phyloP scores from a whole-genome alignment of 2,329 filamentous ascomycete species.

The Arthrinium phaeospermum region DNA sequence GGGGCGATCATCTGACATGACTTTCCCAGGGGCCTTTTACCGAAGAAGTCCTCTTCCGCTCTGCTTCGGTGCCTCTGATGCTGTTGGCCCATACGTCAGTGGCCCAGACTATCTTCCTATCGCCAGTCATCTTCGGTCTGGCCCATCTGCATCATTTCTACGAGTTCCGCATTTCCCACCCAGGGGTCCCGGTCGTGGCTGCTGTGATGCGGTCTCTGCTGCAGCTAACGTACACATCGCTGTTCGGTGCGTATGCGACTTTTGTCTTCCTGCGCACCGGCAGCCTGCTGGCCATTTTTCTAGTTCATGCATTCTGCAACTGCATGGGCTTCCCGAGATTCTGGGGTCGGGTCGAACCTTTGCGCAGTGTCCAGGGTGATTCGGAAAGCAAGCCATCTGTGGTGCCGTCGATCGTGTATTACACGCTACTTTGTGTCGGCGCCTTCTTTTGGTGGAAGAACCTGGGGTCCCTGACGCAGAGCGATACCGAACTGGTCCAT shows the following conservation, averaged over 20 bases:
- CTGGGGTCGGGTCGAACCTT: conserved; percentile 75
- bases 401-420: conserved; percentile 81
- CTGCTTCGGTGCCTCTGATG: conserved; percentile 82
- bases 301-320: conserved; percentile 90
- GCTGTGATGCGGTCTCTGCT: conserved; percentile 76
- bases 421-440: conserved; percentile 75
- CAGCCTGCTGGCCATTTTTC: conserved; percentile 75
- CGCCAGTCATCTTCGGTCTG: conserved; percentile 88
- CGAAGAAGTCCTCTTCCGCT: conserved; percentile 93
- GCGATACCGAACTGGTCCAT: conserved; percentile 53
- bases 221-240: conserved; percentile 87
- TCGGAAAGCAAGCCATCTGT: conserved; percentile 39
- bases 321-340: conserved; percentile 86
- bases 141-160: conserved; percentile 96
- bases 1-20: conserved; percentile 20
- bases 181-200: conserved; percentile 66
- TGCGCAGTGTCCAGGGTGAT: conserved; percentile 30
- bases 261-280: conserved; percentile 89
- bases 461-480: conserved; percentile 76
- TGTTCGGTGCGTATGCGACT: conserved; percentile 92
- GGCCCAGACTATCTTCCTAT: conserved; percentile 73
- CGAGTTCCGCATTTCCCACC: conserved; percentile 85
- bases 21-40: conserved; percentile 75
- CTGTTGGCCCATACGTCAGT: conserved; percentile 68
- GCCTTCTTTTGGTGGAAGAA: conserved; percentile 72